Conservation (phyloP, 176 grass and related monocot species). For the Saccharum spontaneum region DNA sequence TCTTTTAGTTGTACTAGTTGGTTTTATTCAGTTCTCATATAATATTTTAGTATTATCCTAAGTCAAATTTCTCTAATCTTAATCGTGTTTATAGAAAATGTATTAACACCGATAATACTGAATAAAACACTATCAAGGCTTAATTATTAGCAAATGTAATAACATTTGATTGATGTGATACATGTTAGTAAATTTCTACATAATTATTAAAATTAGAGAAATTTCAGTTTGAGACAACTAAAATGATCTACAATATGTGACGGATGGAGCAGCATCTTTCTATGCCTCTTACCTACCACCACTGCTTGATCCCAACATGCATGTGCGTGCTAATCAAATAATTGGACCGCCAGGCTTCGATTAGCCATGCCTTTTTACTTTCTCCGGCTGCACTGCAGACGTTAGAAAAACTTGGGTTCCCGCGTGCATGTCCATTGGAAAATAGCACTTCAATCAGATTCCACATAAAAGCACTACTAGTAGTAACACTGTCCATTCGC, state of each 20-base stretch:
- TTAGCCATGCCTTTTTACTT: constrained; percentile 26
- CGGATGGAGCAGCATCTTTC: not conserved
- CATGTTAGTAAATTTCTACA: not conserved
- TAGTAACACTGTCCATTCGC: not conserved
- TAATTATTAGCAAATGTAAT: not conserved
- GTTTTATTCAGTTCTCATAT: not conserved
- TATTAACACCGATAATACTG: not conserved
- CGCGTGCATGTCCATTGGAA: constrained; percentile 18
- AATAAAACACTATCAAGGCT: no score
- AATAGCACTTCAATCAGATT: constrained; percentile 3
- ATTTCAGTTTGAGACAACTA: not conserved
- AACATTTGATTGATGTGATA: not conserved
- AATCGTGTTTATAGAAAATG: not conserved
- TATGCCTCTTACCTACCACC: constrained; percentile 37
- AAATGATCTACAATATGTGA: not conserved
- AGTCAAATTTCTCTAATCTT: no score
- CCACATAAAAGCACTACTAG: not conserved
- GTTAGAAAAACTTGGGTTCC: constrained; percentile 6
- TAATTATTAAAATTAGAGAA: not conserved
- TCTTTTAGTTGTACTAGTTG: no score
- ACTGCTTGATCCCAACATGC: constrained; percentile 12
- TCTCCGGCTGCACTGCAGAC: not conserved
- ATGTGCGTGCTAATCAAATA: constrained; percentile 37
- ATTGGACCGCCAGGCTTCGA: constrained; percentile 20
- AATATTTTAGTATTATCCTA: not conserved